Evolutionary conservation across 768 basidiomycete species (phyloP).

Genomic region (Serendipita sp.): DNA sequence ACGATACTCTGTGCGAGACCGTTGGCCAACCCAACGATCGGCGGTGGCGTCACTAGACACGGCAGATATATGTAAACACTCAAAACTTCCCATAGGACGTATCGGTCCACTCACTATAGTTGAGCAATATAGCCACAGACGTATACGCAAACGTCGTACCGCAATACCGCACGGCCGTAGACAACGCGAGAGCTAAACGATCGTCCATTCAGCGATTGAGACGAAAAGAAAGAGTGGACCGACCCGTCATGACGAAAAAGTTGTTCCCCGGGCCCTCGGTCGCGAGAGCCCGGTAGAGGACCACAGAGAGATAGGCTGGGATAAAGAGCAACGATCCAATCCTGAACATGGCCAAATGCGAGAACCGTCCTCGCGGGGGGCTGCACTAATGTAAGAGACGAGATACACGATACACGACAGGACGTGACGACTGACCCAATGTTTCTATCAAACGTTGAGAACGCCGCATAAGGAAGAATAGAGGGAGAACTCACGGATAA

Average conservation of each 20-base stretch:
- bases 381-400: no score
- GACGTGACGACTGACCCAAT: no score
- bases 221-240: conserved; percentile 17
- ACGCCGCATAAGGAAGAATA: background rate
- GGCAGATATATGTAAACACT: background rate
- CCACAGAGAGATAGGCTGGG: conserved; percentile 72
- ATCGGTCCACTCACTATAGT: conserved; percentile 68
- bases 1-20: conserved; percentile 93
- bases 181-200: conserved; percentile 9
- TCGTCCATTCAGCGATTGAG: conserved; percentile 11
- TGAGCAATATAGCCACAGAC: conserved; percentile 70
- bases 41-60: conserved; percentile 72
- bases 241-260: conserved; percentile 65
- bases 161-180: conserved; percentile 62
- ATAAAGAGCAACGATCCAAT: conserved; percentile 75
- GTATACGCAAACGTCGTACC: conserved; percentile 85
- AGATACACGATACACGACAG: no score
- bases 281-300: conserved; percentile 57
- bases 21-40: conserved; percentile 79
- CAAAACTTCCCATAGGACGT: background rate
- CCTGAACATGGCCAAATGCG: conserved; percentile 80
- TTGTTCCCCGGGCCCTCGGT: conserved; percentile 54
- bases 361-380: conserved; percentile 67
- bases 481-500: conserved; percentile 49
- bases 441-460: conserved; percentile 17